Base-by-base conservation (phyloP, 2,329 filamentous ascomycete genomes). In the Onygenales sp. region DNA sequence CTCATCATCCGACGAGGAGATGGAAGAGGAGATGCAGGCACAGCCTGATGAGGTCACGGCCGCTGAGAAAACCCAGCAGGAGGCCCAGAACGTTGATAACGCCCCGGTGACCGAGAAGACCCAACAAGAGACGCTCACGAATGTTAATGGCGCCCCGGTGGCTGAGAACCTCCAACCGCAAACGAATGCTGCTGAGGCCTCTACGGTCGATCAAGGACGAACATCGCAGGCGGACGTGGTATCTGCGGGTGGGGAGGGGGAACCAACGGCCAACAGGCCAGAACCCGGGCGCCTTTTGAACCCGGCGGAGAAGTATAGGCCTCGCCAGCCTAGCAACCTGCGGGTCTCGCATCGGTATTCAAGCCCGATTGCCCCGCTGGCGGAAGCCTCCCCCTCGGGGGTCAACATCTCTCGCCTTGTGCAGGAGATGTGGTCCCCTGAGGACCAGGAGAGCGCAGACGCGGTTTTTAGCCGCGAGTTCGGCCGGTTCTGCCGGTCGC, bases 271-370 rank as follows among this genome's bases (percentile, higher is more conserved):
- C 17, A 17, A 17, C 17, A 17, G 17, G 17, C 17, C 17, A 17
- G 17, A 17, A 27, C 3, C 21, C 21, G 21, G 21, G 21, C 21
- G 21, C 21, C 21, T 27, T 27, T 27, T 27, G 21, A 27, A 27
- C 21, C 21, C 66, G 44, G 69, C 69, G 2, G 66, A 73, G 56
- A 70, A 69, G 43, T 72, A 73, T 61, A 72, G 70, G 45, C 72
- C 73, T 0, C 71, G 70, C 55, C 69, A 65, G 5, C 70, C 71
- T 3, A 74, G 72, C 55, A 64, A 70, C 5, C 49, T 57, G 42
- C 55, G 50, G 41, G 50, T 45, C 41, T 50, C 55, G 17, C 43
- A 50, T n/a, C 55, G 55, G 31, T 53, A 52, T 31, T 54, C 55
- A 17, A 27, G 21, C 21, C 51, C 54, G 41, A 57, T 52, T 35